Evolutionary conservation across 78 protist species (phyloP).

Genomic region (Isochrysis galbana): DNA sequence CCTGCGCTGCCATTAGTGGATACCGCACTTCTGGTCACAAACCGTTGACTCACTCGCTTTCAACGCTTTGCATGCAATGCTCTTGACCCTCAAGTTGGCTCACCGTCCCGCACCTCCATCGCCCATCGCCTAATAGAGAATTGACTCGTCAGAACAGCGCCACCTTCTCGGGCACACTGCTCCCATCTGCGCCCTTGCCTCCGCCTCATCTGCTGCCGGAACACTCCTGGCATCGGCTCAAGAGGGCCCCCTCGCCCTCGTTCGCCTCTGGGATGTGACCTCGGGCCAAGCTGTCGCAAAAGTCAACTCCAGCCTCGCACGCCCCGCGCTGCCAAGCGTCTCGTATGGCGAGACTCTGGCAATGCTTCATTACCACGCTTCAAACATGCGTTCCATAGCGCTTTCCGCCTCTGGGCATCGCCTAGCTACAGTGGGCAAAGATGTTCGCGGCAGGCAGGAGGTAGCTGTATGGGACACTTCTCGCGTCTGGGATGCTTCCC

Average conservation of each 20-base stretch:
- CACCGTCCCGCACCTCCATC: not conserved
- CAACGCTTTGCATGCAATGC: not conserved
- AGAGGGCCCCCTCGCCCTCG: not conserved
- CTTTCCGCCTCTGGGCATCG: not conserved
- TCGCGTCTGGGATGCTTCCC: too few species aligned
- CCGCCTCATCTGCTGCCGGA: not conserved
- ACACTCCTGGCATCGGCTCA: not conserved
- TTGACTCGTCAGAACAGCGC: not conserved
- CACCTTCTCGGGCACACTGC: not conserved
- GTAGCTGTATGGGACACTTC: not conserved
- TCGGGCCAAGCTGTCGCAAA: too few species aligned
- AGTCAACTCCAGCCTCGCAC: too few species aligned
- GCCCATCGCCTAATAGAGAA: too few species aligned
- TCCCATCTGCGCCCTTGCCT: not conserved
- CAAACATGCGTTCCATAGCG: not conserved
- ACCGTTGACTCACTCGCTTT: too few species aligned
- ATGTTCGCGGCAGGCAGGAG: not conserved
- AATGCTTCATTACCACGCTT: not conserved
- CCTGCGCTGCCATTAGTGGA: too few species aligned
- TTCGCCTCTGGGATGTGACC: conserved; percentile 16
- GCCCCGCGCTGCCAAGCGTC: too few species aligned
- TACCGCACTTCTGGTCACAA: too few species aligned
- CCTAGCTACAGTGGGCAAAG: conserved; percentile 11
- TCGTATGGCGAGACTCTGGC: too few species aligned
- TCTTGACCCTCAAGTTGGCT: not conserved